Conservation (phyloP, 2,329 filamentous ascomycete genomes). For the Clonostachys rhizophaga region DNA sequence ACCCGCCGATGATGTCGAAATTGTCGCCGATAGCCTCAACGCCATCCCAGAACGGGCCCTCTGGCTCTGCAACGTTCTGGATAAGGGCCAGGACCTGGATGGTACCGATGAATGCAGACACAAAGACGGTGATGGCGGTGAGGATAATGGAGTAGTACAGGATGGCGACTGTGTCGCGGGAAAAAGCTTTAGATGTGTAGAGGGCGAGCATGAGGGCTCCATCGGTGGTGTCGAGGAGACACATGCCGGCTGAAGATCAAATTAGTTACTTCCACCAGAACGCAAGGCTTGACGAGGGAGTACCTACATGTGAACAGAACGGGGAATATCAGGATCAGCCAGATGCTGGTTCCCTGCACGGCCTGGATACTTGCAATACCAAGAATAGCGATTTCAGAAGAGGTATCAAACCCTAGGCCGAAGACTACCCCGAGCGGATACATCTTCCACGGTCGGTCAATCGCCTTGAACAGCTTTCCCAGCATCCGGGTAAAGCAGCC, state of each 20-base stretch:
- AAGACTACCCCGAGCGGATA: slow-evolving; percentile 86
- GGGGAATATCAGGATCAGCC: slow-evolving; percentile 91
- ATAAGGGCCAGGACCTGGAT: slow-evolving; percentile 80
- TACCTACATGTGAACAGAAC: slow-evolving; percentile 74
- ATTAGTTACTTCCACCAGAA: not conserved
- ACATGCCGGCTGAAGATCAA: slow-evolving; percentile 73
- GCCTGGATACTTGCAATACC: slow-evolving; percentile 88
- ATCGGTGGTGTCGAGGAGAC: slow-evolving; percentile 85
- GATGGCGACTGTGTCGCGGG: slow-evolving; percentile 80
- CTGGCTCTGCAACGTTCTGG: slow-evolving; percentile 67
- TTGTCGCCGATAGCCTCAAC: slow-evolving; percentile 72
- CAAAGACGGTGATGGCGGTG: slow-evolving; percentile 76
- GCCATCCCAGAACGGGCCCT: slow-evolving; percentile 85
- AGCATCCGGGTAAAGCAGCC: slow-evolving; percentile 72
- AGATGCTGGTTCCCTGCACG: slow-evolving; percentile 80
- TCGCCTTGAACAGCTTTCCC: slow-evolving; percentile 69
- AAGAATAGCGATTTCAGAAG: slow-evolving; percentile 85
- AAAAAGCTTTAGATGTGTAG: slow-evolving; percentile 77
- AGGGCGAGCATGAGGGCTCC: slow-evolving; percentile 93
- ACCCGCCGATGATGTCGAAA: slow-evolving; percentile 81
- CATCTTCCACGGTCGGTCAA: slow-evolving; percentile 88
- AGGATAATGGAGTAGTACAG: slow-evolving; percentile 91
- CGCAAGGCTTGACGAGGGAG: not conserved
- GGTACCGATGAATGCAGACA: slow-evolving; percentile 79
- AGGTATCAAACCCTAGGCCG: slow-evolving; percentile 92